Evolutionary conservation across 345 rosid genomes (phyloP).

Genomic region (Eucalyptus pauciflora): DNA sequence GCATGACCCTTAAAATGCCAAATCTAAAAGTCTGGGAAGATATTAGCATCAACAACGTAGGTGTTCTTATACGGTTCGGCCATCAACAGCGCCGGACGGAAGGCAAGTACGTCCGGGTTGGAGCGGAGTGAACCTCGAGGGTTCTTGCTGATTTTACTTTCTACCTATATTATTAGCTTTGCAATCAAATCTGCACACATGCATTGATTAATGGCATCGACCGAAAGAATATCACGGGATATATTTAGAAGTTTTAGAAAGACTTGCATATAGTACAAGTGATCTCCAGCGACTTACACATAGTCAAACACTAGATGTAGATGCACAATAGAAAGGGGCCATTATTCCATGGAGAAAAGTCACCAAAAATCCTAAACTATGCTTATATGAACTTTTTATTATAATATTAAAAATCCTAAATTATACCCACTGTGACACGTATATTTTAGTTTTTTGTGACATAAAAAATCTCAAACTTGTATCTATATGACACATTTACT

Average conservation of each 20-base stretch:
- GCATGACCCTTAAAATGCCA: not conserved
- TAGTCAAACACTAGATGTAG: not conserved
- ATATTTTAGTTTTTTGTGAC: no score
- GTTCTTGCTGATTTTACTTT: not conserved
- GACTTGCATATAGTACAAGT: not conserved
- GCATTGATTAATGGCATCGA: not conserved
- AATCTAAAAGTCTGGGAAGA: not conserved
- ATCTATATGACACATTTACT: no score
- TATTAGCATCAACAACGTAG: not conserved
- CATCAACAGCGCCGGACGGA: not conserved
- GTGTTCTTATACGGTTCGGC: not conserved
- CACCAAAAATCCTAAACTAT: not conserved
- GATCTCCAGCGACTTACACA: not conserved
- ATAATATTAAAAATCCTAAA: not conserved
- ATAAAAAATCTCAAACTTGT: no score
- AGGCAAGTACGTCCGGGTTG: not conserved
- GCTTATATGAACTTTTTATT: not conserved
- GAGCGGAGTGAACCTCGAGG: not conserved
- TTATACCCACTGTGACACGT: not conserved
- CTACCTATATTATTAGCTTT: not conserved
- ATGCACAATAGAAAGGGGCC: not conserved
- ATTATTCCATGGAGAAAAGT: not conserved
- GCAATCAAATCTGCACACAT: not conserved
- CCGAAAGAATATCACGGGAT: not conserved
- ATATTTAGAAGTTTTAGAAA: not conserved